Evolutionary conservation across 139 green algal species (phyloP), one percentile per base, ranked within the genome.

Genomic region (Asterochloris sp.): DNA sequence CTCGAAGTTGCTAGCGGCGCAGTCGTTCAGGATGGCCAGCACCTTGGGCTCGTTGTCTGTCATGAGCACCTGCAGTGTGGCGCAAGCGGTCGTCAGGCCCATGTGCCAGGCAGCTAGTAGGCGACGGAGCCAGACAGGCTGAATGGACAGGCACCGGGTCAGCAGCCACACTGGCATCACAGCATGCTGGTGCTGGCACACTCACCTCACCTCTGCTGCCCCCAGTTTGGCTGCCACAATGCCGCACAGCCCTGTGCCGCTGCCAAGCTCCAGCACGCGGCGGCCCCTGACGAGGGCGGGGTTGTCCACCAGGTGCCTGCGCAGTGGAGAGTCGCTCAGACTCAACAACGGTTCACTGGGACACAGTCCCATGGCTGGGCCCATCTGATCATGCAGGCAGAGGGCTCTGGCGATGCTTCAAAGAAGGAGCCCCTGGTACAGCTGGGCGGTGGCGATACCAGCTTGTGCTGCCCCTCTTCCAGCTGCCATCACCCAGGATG

Each of bases 191-290:
- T 54, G 38, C 38, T 6, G 38, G 38, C 38, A 54, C 38, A 6
- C 38, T 54, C 38, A 54, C 38, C 78, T 28, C 76, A 94, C 91
- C 75, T 90, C 76, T 54, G 64, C 69, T 26, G 23, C 94, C 0
- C 93, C 90, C 54, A 94, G 84, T 76, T 91, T 89, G 62, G 93
- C 92, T 12, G 94, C 94, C 38, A 94, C 76, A 74, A 97, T 89
- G 38, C 94, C 94, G 54, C 88, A 91, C 27, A 93, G 77, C 61
- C 94, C 94, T 76, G 90, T 95, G 8, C 94, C 94, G 27, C 78
- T 85, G 15, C 94, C 94, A 69, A 97, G 87, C 85, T 97, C 94
- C 76, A 97, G 84, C 73, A 97, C 93, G 4, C n/a, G 23, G 24
- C 79, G 74, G 28, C 87, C 89, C 10, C 13, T 11, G 62, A 94